phyloP scores from a whole-genome alignment of 768 basidiomycete species.

The Dioszegia aurantiaca region DNA sequence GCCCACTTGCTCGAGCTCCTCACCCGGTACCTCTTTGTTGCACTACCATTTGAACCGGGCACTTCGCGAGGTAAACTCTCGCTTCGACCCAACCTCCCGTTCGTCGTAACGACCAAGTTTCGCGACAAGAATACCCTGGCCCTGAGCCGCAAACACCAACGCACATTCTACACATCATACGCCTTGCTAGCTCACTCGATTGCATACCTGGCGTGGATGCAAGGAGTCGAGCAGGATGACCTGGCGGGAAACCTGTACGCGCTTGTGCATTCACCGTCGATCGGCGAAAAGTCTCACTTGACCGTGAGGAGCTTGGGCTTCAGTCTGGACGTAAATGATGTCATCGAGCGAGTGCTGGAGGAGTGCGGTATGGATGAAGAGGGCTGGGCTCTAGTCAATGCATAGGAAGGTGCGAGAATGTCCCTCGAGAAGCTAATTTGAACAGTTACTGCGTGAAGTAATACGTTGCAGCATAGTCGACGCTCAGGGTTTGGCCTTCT shows the following conservation, averaged over 20 bases:
- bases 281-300: conserved; percentile 29
- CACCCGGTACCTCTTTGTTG: conserved; percentile 43
- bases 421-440: too few relatives aligned
- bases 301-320: conserved; percentile 29
- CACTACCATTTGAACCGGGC: conserved; percentile 37
- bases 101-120: conserved; percentile 32
- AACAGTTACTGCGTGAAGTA: conserved; percentile 31
- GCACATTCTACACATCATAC: conserved; percentile 33
- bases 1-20: conserved; percentile 44
- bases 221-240: conserved; percentile 28
- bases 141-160: conserved; percentile 27
- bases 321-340: conserved; percentile 39
- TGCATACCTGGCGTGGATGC: conserved; percentile 41
- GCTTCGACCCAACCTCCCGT: conserved; percentile 30
- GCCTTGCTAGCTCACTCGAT: conserved; percentile 36
- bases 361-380: conserved; percentile 9
- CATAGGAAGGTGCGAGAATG: neutral
- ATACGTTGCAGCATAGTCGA: conserved; percentile 48
- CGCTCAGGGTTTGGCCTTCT: conserved; percentile 40
- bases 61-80: neutral
- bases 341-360: conserved; percentile 28
- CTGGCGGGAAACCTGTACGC: neutral
- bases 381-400: conserved; percentile 8
- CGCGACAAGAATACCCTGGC: conserved; percentile 31
- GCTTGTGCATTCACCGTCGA: conserved; percentile 6